phyloP scores from a whole-genome alignment of 129 eudicot species.

The Daucus carota region DNA sequence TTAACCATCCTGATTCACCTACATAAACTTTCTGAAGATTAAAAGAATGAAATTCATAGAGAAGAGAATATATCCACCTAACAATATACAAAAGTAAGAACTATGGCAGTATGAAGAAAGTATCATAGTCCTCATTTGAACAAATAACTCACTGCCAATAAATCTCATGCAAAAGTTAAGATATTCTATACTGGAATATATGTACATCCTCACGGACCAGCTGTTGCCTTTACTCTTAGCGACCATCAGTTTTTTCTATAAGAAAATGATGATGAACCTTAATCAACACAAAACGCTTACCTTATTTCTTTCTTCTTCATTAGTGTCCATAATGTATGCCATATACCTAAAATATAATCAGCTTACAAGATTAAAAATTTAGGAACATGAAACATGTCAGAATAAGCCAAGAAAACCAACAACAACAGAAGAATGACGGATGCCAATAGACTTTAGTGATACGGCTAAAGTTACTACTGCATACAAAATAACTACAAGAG shows the following conservation, averaged over 20 bases:
- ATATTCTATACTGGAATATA: background rate
- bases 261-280: no score
- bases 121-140: no score
- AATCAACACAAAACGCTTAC: conserved; percentile 21
- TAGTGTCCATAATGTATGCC: conserved; percentile 98
- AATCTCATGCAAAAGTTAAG: background rate
- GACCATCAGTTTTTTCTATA: background rate
- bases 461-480: background rate
- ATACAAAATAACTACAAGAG: background rate
- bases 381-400: background rate
- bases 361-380: background rate
- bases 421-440: background rate
- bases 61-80: no score
- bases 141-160: background rate
- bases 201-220: background rate
- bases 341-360: conserved; percentile 55
- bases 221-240: no score
- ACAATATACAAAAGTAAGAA: no score
- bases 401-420: background rate
- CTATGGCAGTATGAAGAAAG: no score
- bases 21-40: background rate
- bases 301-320: conserved; percentile 88
- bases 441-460: background rate
- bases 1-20: background rate
- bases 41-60: no score